phyloP scores from a whole-genome alignment of 106 monocot genomes.

The Dendrobium catenatum region DNA sequence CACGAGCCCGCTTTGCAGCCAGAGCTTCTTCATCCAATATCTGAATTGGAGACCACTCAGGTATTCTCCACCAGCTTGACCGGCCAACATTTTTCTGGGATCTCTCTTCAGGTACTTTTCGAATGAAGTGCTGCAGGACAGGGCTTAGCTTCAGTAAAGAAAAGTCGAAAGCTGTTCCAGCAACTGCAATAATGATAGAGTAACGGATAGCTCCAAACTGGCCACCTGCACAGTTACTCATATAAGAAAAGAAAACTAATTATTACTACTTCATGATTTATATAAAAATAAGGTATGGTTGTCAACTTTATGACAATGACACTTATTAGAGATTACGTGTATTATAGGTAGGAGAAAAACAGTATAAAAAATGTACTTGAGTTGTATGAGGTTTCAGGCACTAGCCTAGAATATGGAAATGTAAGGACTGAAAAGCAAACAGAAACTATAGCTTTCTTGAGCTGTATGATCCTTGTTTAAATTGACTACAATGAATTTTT shows the following conservation, averaged over 20 bases:
- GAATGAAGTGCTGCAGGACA: constrained; percentile 15
- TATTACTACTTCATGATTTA: not conserved
- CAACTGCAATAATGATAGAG: constrained; percentile 50
- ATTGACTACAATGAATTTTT: not conserved
- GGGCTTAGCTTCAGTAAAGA: constrained; percentile 44
- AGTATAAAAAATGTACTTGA: too few species aligned
- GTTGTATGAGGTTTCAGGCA: too few species aligned
- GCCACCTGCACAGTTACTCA: constrained; percentile 43
- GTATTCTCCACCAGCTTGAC: constrained; percentile 21
- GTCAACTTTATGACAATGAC: too few species aligned
- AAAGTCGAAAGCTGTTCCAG: constrained; percentile 68
- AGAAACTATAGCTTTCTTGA: not conserved
- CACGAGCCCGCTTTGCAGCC: constrained; percentile 67
- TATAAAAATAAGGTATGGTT: not conserved
- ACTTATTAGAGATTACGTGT: too few species aligned
- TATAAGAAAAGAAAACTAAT: not conserved
- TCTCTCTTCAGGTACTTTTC: constrained; percentile 14
- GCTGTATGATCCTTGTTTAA: not conserved
- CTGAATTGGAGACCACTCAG: constrained; percentile 88
- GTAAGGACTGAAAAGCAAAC: too few species aligned
- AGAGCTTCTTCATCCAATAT: constrained; percentile 87
- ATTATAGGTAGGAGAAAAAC: too few species aligned
- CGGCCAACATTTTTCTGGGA: not conserved
- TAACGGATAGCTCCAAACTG: constrained; percentile 67
- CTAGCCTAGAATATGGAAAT: too few species aligned